Evolutionary conservation across 768 basidiomycete genomes (phyloP).

Genomic region (Tricholoma saponaceum): DNA sequence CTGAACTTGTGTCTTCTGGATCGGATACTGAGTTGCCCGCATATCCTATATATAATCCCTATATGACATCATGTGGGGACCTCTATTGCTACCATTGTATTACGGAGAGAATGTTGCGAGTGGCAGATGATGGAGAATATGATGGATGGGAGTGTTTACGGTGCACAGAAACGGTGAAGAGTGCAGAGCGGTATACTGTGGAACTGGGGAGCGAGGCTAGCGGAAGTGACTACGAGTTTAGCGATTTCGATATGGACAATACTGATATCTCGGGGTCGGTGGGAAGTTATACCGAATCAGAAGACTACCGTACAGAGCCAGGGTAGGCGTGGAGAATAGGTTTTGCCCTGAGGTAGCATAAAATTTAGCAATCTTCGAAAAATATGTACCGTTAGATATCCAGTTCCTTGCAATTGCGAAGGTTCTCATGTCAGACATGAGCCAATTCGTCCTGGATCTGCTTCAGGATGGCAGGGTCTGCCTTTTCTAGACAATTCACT

Average conservation of each 20-base stretch:
- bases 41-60: slow-evolving; percentile 76
- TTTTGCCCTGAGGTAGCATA: not conserved
- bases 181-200: slow-evolving; percentile 56
- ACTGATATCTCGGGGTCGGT: slow-evolving; percentile 57
- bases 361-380: not conserved
- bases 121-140: slow-evolving; percentile 60
- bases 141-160: slow-evolving; percentile 80
- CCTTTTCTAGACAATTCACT: slow-evolving; percentile 51
- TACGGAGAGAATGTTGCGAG: slow-evolving; percentile 73
- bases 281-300: slow-evolving; percentile 48
- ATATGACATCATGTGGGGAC: slow-evolving; percentile 80
- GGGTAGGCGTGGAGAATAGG: not conserved
- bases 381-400: not conserved
- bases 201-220: slow-evolving; percentile 34
- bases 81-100: slow-evolving; percentile 94
- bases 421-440: slow-evolving; percentile 11
- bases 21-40: slow-evolving; percentile 42
- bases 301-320: slow-evolving; percentile 13
- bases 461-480: slow-evolving; percentile 70
- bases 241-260: slow-evolving; percentile 40
- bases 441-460: slow-evolving; percentile 59
- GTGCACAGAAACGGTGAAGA: slow-evolving; percentile 62
- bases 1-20: slow-evolving; percentile 17
- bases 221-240: slow-evolving; percentile 58
- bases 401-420: not conserved